These are phyloP conservation scores for Rhytidiadelphus loreus DNA, from an alignment of 225 moss, liverwort and hornwort species.

Conservation along the genomic window DNA sequence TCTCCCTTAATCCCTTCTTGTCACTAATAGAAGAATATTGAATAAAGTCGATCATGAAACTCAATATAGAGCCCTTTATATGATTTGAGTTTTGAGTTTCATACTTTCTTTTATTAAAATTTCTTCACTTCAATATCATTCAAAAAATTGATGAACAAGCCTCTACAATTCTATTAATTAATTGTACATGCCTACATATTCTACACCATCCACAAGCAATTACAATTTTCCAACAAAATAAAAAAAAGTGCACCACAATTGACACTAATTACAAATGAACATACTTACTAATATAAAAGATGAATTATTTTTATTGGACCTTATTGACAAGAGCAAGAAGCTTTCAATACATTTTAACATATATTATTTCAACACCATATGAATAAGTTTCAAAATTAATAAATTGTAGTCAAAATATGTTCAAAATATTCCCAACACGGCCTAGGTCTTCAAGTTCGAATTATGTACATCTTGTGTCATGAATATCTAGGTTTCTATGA, in stretches of 20 bases:
- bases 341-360: rapidly evolving
- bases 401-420: neutral
- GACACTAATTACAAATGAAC: neutral
- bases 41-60: neutral
- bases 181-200: neutral
- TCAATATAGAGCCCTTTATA: neutral
- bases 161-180: neutral
- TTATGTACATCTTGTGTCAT: neutral
- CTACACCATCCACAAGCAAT: neutral
- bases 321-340: neutral
- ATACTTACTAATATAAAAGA: neutral
- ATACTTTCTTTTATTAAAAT: neutral
- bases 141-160: neutral
- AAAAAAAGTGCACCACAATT: neutral
- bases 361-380: neutral
- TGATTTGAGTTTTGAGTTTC: neutral
- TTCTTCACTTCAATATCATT: neutral
- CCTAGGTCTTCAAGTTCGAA: neutral
- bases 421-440: neutral
- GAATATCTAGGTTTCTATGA: neutral
- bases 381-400: neutral
- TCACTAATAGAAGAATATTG: neutral
- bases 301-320: neutral
- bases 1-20: no score
- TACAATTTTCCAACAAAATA: neutral